These are phyloP conservation scores for Solanum hybrid DNA, from an alignment of 305 asterid genomes.

Conservation along the genomic window DNA sequence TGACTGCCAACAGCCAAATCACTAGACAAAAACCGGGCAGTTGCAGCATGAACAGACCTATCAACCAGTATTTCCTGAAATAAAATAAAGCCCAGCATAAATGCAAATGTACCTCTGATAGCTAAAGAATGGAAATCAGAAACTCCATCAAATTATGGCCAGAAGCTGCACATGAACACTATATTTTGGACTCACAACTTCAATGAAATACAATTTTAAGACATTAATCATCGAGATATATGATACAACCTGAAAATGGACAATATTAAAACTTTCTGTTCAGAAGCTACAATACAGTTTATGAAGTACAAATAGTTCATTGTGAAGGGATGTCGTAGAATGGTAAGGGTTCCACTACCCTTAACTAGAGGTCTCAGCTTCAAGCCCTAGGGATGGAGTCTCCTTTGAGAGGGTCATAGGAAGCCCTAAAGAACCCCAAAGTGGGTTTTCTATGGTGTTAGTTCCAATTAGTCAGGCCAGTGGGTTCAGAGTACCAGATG, in stretches of 20 bases:
- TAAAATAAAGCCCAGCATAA: neutral
- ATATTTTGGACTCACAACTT: neutral
- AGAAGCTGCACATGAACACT: neutral
- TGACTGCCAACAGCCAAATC: conserved; percentile 28
- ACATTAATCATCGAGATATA: neutral
- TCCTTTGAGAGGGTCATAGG: neutral
- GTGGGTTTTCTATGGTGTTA: neutral
- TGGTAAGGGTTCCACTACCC: neutral
- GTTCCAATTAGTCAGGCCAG: neutral
- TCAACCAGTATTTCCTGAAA: conserved; percentile 82
- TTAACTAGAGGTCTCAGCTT: neutral
- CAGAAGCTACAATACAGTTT: neutral
- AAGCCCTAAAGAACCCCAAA: neutral
- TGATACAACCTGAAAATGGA: neutral
- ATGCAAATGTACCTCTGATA: neutral
- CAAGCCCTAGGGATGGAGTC: neutral
- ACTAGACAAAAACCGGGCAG: conserved; percentile 53
- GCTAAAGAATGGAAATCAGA: neutral
- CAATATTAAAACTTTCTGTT: neutral
- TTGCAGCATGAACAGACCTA: conserved; percentile 87
- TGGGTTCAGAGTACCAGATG: neutral
- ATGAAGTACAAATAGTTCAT: neutral
- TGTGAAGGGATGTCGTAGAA: neutral
- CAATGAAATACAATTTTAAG: neutral
- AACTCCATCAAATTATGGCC: neutral